These are phyloP conservation scores for Lentinula lateritia DNA, from an alignment of 768 basidiomycete species.

Conservation along the genomic window DNA sequence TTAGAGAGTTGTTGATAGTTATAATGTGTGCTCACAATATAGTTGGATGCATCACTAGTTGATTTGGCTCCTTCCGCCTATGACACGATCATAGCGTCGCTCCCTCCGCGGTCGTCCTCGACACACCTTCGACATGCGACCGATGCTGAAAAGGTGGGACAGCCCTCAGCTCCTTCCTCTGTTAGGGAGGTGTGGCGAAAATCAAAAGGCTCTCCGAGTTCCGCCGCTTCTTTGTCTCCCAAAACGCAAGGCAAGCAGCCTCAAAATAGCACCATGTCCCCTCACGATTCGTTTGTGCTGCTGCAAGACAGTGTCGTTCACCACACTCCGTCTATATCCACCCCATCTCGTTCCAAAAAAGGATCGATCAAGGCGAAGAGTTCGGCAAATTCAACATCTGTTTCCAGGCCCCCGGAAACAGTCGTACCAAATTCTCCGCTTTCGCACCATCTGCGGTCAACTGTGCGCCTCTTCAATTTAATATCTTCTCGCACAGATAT, in stretches of 20 bases:
- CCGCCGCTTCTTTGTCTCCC: slow-evolving; percentile 39
- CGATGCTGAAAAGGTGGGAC: slow-evolving; percentile 40
- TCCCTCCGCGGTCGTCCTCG: slow-evolving; percentile 38
- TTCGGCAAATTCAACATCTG: slow-evolving; percentile 13
- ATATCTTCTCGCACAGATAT: slow-evolving; percentile 74
- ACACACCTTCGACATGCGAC: slow-evolving; percentile 30
- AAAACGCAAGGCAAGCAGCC: slow-evolving; percentile 59
- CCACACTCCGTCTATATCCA: slow-evolving; percentile 56
- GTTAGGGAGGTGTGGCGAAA: slow-evolving; percentile 63
- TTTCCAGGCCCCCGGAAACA: slow-evolving; percentile 34
- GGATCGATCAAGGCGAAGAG: slow-evolving; percentile 28
- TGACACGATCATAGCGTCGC: slow-evolving; percentile 71
- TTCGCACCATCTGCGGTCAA: slow-evolving; percentile 73
- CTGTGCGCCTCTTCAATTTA: slow-evolving; percentile 68
- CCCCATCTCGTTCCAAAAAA: slow-evolving; percentile 38
- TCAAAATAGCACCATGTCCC: slow-evolving; percentile 46
- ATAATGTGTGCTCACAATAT: slow-evolving; percentile 4
- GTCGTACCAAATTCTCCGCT: slow-evolving; percentile 62
- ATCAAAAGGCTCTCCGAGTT: slow-evolving; percentile 34
- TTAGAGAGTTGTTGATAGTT: slow-evolving; percentile 8
- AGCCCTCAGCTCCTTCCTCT: slow-evolving; percentile 41
- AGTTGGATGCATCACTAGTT: slow-evolving; percentile 89
- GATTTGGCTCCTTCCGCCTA: slow-evolving; percentile 84
- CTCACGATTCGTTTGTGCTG: slow-evolving; percentile 88
- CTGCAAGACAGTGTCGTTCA: slow-evolving; percentile 79